Evolutionary conservation across 73 alveolate species (phyloP), one percentile per base, ranked within the genome.

Genomic region (Tetrahymena thermophila): DNA sequence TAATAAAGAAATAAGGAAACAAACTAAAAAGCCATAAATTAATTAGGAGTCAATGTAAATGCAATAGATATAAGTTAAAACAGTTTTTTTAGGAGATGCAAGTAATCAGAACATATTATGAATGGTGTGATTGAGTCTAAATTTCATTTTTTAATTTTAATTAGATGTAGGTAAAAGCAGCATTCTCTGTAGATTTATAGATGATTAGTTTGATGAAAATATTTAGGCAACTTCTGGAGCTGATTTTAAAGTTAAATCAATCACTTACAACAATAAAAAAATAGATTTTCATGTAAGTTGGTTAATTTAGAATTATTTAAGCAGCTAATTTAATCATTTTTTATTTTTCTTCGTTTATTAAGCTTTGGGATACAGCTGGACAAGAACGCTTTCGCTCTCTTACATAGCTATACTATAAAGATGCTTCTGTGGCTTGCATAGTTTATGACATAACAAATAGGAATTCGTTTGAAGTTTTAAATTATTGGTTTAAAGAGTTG

Each of bases 291-390:
- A 71, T 71, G 89, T 71, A 71, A n/a, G n/a, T 71, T n/a, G 1
- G 9, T 71, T 4, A 3, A 28, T 71, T 9, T 16, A 28, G 4
- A 19, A 4, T 71, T 31, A 11, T 19, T 71, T 71, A 0, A 3
- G 40, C 37, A 3, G 35, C 23, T 71, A 4, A 1, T 71, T 23
- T 71, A 96, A 28, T 71, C 37, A n/a, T 71, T 19, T 31, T 71
- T 71, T 25, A 23, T 19, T 71, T 71, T 31, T 71, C 13, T 71
- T 71, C 35, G 0, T 71, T n/a, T 28, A 15, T 94, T 10, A 94
- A 97, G 94, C 96, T 97, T 31, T 97, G 98, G 98, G 98, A 97
- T 56, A 97, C 98, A 38, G 98, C 98, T 34, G 98, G 98, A 5
- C 95, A 97, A 94, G 98, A 97, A 44, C 94, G 94, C 37, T 97